phyloP scores from a whole-genome alignment of 306 rosid genomes.

The Trichosanthes cucumerina region DNA sequence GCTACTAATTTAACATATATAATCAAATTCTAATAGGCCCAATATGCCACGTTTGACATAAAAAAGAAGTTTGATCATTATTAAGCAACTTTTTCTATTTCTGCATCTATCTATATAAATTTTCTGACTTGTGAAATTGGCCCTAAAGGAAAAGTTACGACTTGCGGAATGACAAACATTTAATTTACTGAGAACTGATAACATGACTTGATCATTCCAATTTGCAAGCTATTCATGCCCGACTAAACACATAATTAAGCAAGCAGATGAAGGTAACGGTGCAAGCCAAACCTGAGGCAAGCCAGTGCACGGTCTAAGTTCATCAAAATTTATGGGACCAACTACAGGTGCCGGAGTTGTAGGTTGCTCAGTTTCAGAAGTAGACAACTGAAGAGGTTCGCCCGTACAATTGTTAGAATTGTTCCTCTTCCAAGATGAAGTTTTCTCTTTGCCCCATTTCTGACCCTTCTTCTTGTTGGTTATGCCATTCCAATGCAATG shows the following conservation, averaged over 20 bases:
- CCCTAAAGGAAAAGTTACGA: background rate
- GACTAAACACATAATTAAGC: conserved; percentile 10
- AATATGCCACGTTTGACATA: background rate
- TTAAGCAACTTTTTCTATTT: background rate
- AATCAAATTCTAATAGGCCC: background rate
- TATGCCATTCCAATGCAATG: conserved; percentile 73
- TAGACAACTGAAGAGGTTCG: conserved; percentile 24
- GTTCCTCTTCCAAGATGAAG: conserved; percentile 30
- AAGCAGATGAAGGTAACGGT: background rate
- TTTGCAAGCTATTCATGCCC: background rate
- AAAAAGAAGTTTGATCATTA: background rate
- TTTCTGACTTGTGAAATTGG: background rate
- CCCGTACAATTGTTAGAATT: conserved; percentile 16
- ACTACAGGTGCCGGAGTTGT: conserved; percentile 8
- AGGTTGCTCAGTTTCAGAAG: conserved; percentile 25
- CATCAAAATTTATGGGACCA: conserved; percentile 41
- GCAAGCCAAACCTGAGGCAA: conserved; percentile 56
- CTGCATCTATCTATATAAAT: background rate
- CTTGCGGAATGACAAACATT: background rate
- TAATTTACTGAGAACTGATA: background rate
- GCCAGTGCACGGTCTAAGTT: conserved; percentile 45
- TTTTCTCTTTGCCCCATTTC: conserved; percentile 85
- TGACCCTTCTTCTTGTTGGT: conserved; percentile 90
- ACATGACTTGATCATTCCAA: background rate
- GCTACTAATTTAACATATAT: too few relatives aligned